Conservation (phyloP, 768 basidiomycete species). For the Trametes meyenii region DNA sequence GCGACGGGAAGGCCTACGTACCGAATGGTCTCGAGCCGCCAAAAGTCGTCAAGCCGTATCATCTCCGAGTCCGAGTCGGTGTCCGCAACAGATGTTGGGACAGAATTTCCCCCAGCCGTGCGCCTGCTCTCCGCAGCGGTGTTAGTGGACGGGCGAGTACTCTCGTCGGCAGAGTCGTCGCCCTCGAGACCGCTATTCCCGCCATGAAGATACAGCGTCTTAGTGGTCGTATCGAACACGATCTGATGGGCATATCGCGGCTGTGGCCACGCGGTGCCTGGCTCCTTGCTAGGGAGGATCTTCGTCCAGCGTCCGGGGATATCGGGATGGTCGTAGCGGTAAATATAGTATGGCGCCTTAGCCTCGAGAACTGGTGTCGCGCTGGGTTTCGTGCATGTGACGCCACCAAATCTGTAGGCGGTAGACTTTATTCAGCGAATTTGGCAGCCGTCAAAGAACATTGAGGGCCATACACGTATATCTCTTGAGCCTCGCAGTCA, state of each 20-base stretch:
- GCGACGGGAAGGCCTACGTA: conserved; percentile 34
- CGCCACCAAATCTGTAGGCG: conserved; percentile 58
- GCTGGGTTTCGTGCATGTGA: conserved; percentile 47
- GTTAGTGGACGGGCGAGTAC: background rate
- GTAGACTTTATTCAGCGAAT: background rate
- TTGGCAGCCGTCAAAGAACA: background rate
- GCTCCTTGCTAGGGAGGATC: conserved; percentile 43
- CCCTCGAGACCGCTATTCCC: conserved; percentile 62
- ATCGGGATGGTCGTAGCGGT: conserved; percentile 53
- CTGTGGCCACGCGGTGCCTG: conserved; percentile 45
- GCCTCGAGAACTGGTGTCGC: conserved; percentile 46
- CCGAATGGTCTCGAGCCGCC: conserved; percentile 60
- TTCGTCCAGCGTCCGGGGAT: conserved; percentile 68
- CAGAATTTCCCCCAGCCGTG: conserved; percentile 10
- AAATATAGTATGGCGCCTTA: conserved; percentile 67
- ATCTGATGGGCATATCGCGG: conserved; percentile 81
- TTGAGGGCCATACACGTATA: conserved; percentile 63
- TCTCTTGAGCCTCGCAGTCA: conserved; percentile 61
- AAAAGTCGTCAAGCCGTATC: conserved; percentile 72
- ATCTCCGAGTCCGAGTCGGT: conserved; percentile 22
- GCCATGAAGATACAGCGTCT: conserved; percentile 70
- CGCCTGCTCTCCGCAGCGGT: background rate
- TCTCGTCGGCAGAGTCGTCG: conserved; percentile 24
- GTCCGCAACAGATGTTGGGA: conserved; percentile 17
- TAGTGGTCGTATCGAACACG: conserved; percentile 64